Evolutionary conservation across 495 filamentous ascomycete species (phyloP), one percentile per base, ranked within the genome.

Genomic region (Pseudevernia furfuracea): DNA sequence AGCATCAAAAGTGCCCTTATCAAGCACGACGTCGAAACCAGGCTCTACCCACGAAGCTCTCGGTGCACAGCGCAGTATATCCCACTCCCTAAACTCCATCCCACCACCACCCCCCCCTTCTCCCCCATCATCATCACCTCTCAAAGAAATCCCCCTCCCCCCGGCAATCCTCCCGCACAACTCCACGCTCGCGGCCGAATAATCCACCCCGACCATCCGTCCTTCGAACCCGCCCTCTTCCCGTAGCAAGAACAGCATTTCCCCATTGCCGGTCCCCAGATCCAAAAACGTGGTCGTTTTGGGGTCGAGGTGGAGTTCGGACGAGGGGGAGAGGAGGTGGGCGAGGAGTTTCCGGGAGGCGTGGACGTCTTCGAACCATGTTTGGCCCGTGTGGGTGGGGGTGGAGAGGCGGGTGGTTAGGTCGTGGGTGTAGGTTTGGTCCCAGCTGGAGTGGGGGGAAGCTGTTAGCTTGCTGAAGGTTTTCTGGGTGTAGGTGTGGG

Each of bases 1-100:
- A 4, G 94, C 94, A 80, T 98, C 94, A 76, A 96, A 98, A 1
- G 94, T 98, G 32, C 94, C 94, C 73, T 98, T 98, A 75, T 98
- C 94, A 9, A 97, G 80, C 0, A 96, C 87, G 0, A 97, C 82
- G 76, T 97, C 91, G 73, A 91, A 97, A 0, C 68, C 73, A 2
- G 28, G 19, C 64, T 64, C 68, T 15, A 46, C 64, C 66, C 74
- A 74, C 21, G 60, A 57, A 6, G 30, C 14, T 17, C 69, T 72
- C 59, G 75, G 68, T 1, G 67, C 71, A 0, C 71, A 63, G 9
- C 59, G 72, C 2, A 97, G 78, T 48, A 96, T 84, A 78, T 98
- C 92, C 83, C 87, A 92, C 46, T 84, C 80, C 56, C 79, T 76
- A 69, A 96, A 96, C 36, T 49, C 66, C 11, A 55, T 49, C 23